Evolutionary conservation across 768 basidiomycete species (phyloP), one percentile per base, ranked within the genome.

Genomic region (Auricularia sp.): DNA sequence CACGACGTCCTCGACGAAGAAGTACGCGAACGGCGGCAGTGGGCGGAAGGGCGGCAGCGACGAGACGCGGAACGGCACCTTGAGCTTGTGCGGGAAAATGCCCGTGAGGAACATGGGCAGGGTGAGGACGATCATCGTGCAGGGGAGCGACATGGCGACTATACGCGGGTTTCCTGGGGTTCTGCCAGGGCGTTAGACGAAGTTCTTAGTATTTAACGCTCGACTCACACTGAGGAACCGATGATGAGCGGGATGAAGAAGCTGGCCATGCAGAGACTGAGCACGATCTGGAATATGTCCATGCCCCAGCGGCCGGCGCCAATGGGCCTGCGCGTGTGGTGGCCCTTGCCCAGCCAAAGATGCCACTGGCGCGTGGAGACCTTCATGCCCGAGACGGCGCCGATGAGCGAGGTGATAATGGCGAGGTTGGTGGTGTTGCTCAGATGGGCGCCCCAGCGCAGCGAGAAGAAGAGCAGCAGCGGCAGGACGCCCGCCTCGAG

Each of bases 331-430:
- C 70, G 65, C 44, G 66, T 66, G 53, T 70, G 66, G 53, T 70
- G 68, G 35, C 70, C 67, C 44, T 67, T 65, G 34, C 64, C 59
- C 54, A 73, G 67, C 67, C 67, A 72, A 23, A 74, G 67, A 61
- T 68, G 68, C 67, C 66, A 74, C 21, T 68, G 68, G 8, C 73
- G 61, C 34, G 68, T 65, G 0, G 71, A 69, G 16, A 74, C 58
- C 64, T 73, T 74, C 67, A 71, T 69, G 14, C 72, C 70, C n/a
- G 69, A 70, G 51, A 71, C 71, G 21, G 73, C 71, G 36, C 73
- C 73, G 33, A 73, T 71, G 56, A 72, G 66, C n/a, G 66, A 67
- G 34, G 73, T 74, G 63, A 74, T 72, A 68, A 74, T 74, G 39
- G 73, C 73, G 62, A 74, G 71, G 64, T 73, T 74, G 43, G 68